Conservation (phyloP, 306 rosid genomes). For the Gynostemma pentaphyllum region DNA sequence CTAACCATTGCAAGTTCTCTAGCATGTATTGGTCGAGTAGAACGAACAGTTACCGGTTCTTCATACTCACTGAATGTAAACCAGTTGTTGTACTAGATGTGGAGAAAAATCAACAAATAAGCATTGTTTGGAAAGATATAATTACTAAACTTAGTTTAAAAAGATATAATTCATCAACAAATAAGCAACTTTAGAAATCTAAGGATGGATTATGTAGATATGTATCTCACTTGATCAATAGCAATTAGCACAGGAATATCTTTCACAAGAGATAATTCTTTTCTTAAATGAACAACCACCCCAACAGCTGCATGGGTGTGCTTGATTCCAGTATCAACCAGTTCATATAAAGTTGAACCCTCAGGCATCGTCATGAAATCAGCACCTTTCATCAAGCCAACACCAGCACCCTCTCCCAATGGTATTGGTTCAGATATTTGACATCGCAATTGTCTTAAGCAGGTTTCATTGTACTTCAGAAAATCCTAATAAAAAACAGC, state of each 20-base stretch:
- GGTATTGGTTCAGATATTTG: slow-evolving; percentile 71
- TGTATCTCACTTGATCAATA: slow-evolving; percentile 71
- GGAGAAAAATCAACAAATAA: slow-evolving; percentile 19
- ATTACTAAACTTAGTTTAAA: background rate
- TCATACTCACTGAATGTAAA: slow-evolving; percentile 89
- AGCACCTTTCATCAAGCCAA: slow-evolving; percentile 82
- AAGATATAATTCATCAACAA: background rate
- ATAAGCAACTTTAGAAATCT: slow-evolving; percentile 1
- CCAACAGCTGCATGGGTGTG: slow-evolving; percentile 93
- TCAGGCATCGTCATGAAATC: slow-evolving; percentile 68
- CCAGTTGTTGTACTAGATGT: slow-evolving; percentile 84
- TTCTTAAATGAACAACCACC: slow-evolving; percentile 80
- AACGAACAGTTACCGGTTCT: slow-evolving; percentile 72
- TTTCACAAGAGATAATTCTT: slow-evolving; percentile 83
- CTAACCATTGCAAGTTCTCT: slow-evolving; percentile 77
- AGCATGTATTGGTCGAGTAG: slow-evolving; percentile 78
- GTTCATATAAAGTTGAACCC: slow-evolving; percentile 70
- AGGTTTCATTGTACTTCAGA: slow-evolving; percentile 64
- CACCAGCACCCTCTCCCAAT: slow-evolving; percentile 95
- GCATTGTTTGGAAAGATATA: background rate
- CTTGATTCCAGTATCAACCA: slow-evolving; percentile 71
- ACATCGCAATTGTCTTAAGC: slow-evolving; percentile 44
- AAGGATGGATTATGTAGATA: background rate
- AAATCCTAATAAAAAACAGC: slow-evolving; percentile 57
- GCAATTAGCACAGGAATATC: slow-evolving; percentile 89